Base-by-base conservation (phyloP, 768 basidiomycete genomes). In the Lactarius tabidus region DNA sequence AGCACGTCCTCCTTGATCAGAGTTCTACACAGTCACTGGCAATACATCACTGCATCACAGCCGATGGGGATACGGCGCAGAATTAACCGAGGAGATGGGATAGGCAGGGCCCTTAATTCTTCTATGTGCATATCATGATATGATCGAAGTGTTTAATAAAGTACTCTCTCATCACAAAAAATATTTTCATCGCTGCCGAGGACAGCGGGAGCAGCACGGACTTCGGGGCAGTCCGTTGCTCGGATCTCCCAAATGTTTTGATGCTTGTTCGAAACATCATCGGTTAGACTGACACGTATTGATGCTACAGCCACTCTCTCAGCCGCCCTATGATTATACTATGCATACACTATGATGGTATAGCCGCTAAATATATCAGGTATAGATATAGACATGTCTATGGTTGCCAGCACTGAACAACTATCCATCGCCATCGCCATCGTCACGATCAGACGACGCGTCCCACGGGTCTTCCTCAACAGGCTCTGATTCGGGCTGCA, bases 391-490 rank as follows among this genome's bases (percentile, higher is more conserved):
- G 5, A 48, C 23, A 29, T 43, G 31, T 61, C 55, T 31, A 61
- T 65, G 17, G 12, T 18, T 51, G 8, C 41, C 33, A 35, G 8
- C 31, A 36, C 45, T 4, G 26, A 35, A 28, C 9, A 8, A 18
- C 29, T 38, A 48, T 56, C 43, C 31, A 36, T 18, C 15, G 48
- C 48, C 48, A 51, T 60, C 60, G 56, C 17, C 57, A 7, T 54
- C 63, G 6, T 62, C 69, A 17, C 43, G 51, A 35, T 70, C 69
- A n/a, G 69, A 70, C 26, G 63, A 57, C n/a, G 67, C 69, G 29
- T 70, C 68, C 70, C 70, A 69, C 14, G 70, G 66, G 41, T 70
- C 70, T 45, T 70, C 68, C 23, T 65, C 65, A 29, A 43, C 38
- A 6, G 52, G 14, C 10, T 39, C 69, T 18, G 28, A 12, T 56